These are phyloP conservation scores for Chrysanthemum lavandulifolium DNA, from an alignment of 129 eudicot genomes.

Conservation along the genomic window DNA sequence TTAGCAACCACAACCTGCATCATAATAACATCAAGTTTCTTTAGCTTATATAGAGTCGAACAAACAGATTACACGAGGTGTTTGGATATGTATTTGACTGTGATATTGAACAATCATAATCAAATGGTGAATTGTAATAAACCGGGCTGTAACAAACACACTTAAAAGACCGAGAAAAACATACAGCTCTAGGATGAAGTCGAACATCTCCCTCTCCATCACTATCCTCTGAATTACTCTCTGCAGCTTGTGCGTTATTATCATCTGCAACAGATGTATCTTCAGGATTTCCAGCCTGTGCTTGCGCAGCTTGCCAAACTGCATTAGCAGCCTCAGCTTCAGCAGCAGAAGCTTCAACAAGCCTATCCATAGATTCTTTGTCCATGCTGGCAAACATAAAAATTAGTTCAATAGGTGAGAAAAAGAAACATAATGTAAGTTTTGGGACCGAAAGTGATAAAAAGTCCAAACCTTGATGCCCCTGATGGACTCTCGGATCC, in stretches of 20 bases:
- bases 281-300: constrained; percentile 66
- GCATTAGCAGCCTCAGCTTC: constrained; percentile 94
- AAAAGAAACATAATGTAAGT: neutral
- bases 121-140: too few species aligned
- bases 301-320: constrained; percentile 95
- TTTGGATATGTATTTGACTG: too few species aligned
- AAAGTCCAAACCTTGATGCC: constrained; percentile 50
- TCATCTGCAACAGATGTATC: constrained; percentile 61
- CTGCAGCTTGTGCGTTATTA: constrained; percentile 65
- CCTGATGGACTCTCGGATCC: constrained; percentile 50
- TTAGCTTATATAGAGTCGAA: neutral
- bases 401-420: neutral
- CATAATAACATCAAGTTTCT: neutral
- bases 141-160: too few species aligned
- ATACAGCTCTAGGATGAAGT: constrained; percentile 98
- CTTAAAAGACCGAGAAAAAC: constrained; percentile 12
- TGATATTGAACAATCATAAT: too few species aligned
- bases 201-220: constrained; percentile 80
- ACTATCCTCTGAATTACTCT: constrained; percentile 81
- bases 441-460: neutral
- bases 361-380: constrained; percentile 70
- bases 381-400: constrained; percentile 57
- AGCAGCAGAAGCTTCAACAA: constrained; percentile 94
- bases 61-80: too few species aligned
- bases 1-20: constrained; percentile 96